Conservation (phyloP, 1,139 yeast species). For the Saccharomyces hybrid region DNA sequence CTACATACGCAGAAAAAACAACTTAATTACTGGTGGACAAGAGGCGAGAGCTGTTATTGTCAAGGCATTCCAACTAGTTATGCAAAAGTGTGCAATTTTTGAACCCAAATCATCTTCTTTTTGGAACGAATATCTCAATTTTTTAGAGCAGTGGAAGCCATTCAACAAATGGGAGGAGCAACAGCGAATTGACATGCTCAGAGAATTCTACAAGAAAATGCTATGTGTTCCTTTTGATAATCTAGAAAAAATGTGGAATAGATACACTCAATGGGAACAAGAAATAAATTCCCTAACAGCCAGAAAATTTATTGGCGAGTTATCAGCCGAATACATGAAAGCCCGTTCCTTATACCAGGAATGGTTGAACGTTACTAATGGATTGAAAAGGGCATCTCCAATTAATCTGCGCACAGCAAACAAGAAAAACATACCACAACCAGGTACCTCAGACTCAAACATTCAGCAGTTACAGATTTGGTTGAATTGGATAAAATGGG, state of each 20-base stretch:
- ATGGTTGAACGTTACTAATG: slow-evolving; percentile 50
- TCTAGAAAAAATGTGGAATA: slow-evolving; percentile 74
- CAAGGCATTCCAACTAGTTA: slow-evolving; percentile 80
- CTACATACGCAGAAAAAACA: slow-evolving; percentile 73
- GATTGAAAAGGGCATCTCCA: slow-evolving; percentile 35
- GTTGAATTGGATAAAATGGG: slow-evolving; percentile 77
- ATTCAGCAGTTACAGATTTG: slow-evolving; percentile 44
- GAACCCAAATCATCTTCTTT: slow-evolving; percentile 66
- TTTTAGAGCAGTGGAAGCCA: slow-evolving; percentile 72
- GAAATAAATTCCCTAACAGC: slow-evolving; percentile 70
- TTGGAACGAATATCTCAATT: slow-evolving; percentile 78
- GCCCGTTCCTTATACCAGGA: slow-evolving; percentile 77
- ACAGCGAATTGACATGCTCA: slow-evolving; percentile 67
- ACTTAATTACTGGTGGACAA: slow-evolving; percentile 77
- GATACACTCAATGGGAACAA: slow-evolving; percentile 77
- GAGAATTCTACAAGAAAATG: slow-evolving; percentile 67
- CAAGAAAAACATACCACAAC: slow-evolving; percentile 36
- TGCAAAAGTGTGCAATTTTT: slow-evolving; percentile 60
- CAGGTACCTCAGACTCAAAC: slow-evolving; percentile 31
- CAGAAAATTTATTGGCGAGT: slow-evolving; percentile 76
- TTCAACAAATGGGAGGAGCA: slow-evolving; percentile 80
- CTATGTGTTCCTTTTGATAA: slow-evolving; percentile 65
- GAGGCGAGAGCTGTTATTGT: slow-evolving; percentile 68
- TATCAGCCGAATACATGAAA: slow-evolving; percentile 81
- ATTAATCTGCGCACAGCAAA: slow-evolving; percentile 27